phyloP scores from a whole-genome alignment of 768 basidiomycete species.

The Mycena epipterygia region DNA sequence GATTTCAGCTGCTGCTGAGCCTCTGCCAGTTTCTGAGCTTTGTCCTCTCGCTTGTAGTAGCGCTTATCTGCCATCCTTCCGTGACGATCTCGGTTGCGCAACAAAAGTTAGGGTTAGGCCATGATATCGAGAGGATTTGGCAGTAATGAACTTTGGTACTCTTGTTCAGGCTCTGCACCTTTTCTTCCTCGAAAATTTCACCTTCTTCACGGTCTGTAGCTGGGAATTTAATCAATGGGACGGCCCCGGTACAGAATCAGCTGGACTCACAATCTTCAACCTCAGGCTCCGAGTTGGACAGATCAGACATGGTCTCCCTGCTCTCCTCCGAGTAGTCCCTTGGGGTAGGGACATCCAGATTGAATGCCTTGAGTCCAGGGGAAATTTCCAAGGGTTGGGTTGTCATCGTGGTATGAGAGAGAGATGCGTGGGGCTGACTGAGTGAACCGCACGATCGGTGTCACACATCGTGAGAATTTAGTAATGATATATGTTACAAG shows the following conservation, averaged over 20 bases:
- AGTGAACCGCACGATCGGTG: background rate
- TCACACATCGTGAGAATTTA: background rate
- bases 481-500: background rate
- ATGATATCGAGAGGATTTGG: no score
- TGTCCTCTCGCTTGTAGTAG: no score
- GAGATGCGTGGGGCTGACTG: background rate
- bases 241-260: background rate
- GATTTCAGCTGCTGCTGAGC: background rate
- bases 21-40: background rate
- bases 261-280: background rate
- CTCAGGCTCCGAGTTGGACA: background rate
- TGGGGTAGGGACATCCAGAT: background rate
- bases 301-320: background rate
- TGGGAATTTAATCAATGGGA: background rate
- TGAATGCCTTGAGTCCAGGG: background rate
- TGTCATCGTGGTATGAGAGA: background rate
- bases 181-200: background rate
- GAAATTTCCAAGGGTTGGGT: background rate
- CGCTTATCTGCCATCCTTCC: no score
- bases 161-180: no score
- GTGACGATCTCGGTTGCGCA: no score
- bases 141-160: no score
- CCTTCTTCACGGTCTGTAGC: constrained; percentile 1
- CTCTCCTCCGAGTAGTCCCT: background rate
- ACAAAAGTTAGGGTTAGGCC: no score